These are phyloP conservation scores for Kodamaea restingae DNA, from an alignment of 805 yeast species.

Conservation along the genomic window DNA sequence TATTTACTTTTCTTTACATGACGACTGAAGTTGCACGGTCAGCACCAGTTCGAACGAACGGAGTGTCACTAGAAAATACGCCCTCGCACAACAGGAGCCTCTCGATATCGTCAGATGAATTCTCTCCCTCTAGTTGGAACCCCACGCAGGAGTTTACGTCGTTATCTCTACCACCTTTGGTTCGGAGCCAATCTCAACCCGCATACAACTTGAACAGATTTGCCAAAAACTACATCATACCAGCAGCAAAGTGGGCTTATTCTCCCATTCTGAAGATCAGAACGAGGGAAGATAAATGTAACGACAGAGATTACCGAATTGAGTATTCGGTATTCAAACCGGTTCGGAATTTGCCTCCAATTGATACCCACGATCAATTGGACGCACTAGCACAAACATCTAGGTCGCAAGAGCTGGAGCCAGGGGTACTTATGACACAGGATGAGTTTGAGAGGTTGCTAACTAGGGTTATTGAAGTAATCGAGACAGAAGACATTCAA, in stretches of 20 bases:
- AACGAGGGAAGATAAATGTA: slow-evolving; percentile 8
- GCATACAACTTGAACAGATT: slow-evolving; percentile 16
- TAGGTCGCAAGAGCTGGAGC: slow-evolving; percentile 13
- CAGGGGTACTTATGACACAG: slow-evolving; percentile 18
- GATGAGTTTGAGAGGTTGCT: slow-evolving; percentile 39
- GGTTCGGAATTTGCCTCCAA: slow-evolving; percentile 12
- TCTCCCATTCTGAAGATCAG: slow-evolving; percentile 16
- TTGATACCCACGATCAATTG: slow-evolving; percentile 17
- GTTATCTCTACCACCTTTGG: slow-evolving; percentile 5
- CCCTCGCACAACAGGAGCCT: too few species aligned
- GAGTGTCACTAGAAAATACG: neutral
- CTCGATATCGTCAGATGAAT: slow-evolving; percentile 5
- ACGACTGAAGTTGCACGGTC: neutral
- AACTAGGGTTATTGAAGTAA: slow-evolving; percentile 41
- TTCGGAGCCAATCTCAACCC: slow-evolving; percentile 13
- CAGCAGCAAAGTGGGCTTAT: slow-evolving; percentile 33
- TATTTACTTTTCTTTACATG: neutral
- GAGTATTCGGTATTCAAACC: slow-evolving; percentile 55
- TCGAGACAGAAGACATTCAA: slow-evolving; percentile 37
- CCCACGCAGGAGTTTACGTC: neutral
- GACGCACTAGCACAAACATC: slow-evolving; percentile 9
- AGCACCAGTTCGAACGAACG: neutral
- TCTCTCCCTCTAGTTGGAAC: slow-evolving; percentile 11
- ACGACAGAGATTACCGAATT: slow-evolving; percentile 34
- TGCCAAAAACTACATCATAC: slow-evolving; percentile 19